A percentile compares a stretch with the other conserved stretches of the same genome.
phyloP scores from a whole-genome alignment of 257 asterid species.

The Handroanthus guayacan region DNA sequence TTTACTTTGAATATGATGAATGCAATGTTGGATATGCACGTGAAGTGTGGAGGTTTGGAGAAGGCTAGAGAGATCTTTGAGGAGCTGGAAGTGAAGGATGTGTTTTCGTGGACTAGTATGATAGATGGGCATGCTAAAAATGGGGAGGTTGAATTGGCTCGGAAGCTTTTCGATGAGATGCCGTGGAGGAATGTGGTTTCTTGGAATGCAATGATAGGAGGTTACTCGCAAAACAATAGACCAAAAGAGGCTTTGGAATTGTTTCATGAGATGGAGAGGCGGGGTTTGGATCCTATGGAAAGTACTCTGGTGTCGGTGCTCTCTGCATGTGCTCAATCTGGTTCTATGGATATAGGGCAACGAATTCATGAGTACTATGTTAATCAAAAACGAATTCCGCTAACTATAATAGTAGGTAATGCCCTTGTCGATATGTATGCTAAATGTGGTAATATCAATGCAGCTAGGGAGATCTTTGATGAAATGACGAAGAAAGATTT shows the following conservation, averaged over 20 bases:
- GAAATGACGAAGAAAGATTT: slow-evolving; percentile 62
- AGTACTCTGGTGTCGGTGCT: slow-evolving; percentile 71
- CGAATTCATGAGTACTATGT: slow-evolving; percentile 56
- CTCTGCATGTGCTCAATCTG: slow-evolving; percentile 81
- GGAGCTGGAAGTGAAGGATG: slow-evolving; percentile 66
- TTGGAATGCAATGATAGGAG: slow-evolving; percentile 82
- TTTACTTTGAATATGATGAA: slow-evolving; percentile 67
- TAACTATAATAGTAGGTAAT: slow-evolving; percentile 61
- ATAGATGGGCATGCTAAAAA: slow-evolving; percentile 64
- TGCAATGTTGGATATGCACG: slow-evolving; percentile 76
- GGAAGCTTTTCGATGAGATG: slow-evolving; percentile 67
- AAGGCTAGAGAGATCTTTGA: slow-evolving; percentile 62
- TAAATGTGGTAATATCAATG: slow-evolving; percentile 69
- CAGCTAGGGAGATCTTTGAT: slow-evolving; percentile 58
- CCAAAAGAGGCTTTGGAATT: slow-evolving; percentile 70
- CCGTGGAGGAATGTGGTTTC: slow-evolving; percentile 71
- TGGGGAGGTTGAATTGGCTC: slow-evolving; percentile 71
- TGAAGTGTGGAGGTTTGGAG: slow-evolving; percentile 66
- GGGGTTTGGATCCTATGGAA: slow-evolving; percentile 63
- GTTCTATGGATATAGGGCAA: slow-evolving; percentile 57
- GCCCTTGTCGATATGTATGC: slow-evolving; percentile 74
- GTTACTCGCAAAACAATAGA: slow-evolving; percentile 72
- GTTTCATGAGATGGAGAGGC: slow-evolving; percentile 63
- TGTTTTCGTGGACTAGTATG: slow-evolving; percentile 86
- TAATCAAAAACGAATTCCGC: slow-evolving; percentile 44